Evolutionary conservation across 768 basidiomycete genomes (phyloP).

Genomic region (Podaxis pistillaris): DNA sequence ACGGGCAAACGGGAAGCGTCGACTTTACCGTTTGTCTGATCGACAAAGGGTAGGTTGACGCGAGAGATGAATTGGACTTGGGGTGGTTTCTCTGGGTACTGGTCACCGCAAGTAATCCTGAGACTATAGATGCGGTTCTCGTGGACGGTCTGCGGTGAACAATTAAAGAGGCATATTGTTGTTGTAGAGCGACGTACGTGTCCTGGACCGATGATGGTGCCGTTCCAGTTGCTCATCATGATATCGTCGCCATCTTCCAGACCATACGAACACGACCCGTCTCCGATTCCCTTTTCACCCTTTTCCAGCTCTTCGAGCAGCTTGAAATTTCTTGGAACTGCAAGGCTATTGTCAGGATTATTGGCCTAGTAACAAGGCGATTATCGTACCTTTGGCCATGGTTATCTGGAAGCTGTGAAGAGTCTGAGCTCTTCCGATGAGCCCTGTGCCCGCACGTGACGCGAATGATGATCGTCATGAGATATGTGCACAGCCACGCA

Average conservation of each 20-base stretch:
- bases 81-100: slow-evolving; percentile 79
- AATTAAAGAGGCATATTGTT: slow-evolving; percentile 3
- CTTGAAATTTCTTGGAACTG: slow-evolving; percentile 95
- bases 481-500: slow-evolving; percentile 28
- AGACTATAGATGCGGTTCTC: slow-evolving; percentile 99
- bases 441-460: background rate
- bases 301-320: slow-evolving; percentile 98
- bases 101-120: slow-evolving; percentile 78
- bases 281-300: slow-evolving; percentile 99
- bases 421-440: background rate
- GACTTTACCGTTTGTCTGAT: slow-evolving; percentile 70
- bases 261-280: slow-evolving; percentile 97
- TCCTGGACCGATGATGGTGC: slow-evolving; percentile 97
- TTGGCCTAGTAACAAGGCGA: background rate
- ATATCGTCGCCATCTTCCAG: slow-evolving; percentile 95
- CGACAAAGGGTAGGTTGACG: slow-evolving; percentile 94
- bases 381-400: slow-evolving; percentile 52
- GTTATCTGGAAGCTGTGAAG: background rate
- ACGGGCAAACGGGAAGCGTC: slow-evolving; percentile 70
- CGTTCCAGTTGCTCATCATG: slow-evolving; percentile 98
- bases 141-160: slow-evolving; percentile 75
- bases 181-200: slow-evolving; percentile 57
- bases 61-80: slow-evolving; percentile 81
- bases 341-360: background rate
- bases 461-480: background rate